Percentiles rank a stretch among this genome's conserved stretches.
These are phyloP conservation scores for Stenocarpella maydis DNA, from an alignment of 2,329 filamentous ascomycete species.

Conservation along the genomic window DNA sequence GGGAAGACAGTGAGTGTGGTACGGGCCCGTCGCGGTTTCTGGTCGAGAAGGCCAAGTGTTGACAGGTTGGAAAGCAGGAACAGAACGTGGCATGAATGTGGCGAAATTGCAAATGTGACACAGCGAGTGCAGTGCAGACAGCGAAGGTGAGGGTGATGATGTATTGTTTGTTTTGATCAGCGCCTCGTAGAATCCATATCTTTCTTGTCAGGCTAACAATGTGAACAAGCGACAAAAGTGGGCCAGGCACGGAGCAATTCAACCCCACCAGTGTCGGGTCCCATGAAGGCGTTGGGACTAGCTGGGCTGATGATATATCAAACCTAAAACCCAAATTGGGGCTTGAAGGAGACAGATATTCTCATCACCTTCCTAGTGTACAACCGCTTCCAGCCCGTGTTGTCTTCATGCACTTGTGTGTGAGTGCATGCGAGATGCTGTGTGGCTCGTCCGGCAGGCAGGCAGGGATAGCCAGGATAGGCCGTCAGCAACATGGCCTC, in stretches of 20 bases:
- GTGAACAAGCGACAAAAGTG: not conserved
- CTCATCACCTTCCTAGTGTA: not conserved
- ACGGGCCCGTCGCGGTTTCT: not conserved
- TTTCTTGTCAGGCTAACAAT: not conserved
- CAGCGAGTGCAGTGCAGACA: not conserved
- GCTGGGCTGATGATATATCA: slow-evolving; percentile 12
- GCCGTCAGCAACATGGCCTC: slow-evolving; percentile 16
- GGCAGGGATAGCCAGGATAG: slow-evolving; percentile 16
- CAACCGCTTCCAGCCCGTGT: not conserved
- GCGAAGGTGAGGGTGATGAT: not conserved
- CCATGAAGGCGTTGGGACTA: not conserved
- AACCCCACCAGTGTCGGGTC: not conserved
- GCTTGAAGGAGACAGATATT: not conserved
- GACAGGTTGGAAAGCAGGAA: not conserved
- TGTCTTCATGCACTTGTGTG: slow-evolving; percentile 17
- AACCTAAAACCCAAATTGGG: slow-evolving; percentile 18
- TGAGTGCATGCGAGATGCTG: too few relatives aligned
- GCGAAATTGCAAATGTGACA: slow-evolving; percentile 23
- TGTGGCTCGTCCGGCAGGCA: too few relatives aligned
- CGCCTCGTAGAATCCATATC: slow-evolving; percentile 12
- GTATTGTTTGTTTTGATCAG: slow-evolving; percentile 35
- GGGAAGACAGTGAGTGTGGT: not conserved
- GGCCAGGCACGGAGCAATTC: not conserved
- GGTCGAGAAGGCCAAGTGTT: not conserved
- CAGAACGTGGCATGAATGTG: slow-evolving; percentile 16